Evolutionary conservation across 768 basidiomycete species (phyloP).

Genomic region (Mycena galericulata): DNA sequence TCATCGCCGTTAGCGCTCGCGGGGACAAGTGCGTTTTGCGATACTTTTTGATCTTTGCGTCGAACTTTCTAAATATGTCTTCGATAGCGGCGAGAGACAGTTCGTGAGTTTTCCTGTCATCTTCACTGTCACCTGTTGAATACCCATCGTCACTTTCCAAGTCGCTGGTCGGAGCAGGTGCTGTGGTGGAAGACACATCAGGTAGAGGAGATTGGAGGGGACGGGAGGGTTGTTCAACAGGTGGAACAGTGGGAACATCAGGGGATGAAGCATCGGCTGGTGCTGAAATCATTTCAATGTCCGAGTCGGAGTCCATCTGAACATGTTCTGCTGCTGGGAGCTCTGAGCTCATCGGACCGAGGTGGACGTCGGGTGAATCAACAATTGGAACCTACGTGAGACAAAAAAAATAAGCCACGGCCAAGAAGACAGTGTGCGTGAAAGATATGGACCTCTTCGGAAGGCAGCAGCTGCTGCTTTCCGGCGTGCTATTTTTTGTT

Average conservation of each 20-base stretch:
- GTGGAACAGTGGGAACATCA: neutral
- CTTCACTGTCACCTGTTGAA: conserved; percentile 9
- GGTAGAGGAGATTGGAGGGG: neutral
- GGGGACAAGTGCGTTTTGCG: conserved; percentile 9
- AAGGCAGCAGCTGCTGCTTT: neutral
- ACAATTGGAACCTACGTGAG: neutral
- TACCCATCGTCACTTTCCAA: conserved; percentile 1
- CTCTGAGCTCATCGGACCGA: neutral
- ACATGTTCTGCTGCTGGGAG: conserved; percentile 1
- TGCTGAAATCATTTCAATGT: conserved; percentile 13
- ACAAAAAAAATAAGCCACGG: neutral
- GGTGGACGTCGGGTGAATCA: neutral
- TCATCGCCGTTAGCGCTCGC: conserved; percentile 9
- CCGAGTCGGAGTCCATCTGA: conserved; percentile 15
- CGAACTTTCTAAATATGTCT: conserved; percentile 4
- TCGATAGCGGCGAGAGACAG: conserved; percentile 17
- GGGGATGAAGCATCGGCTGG: neutral
- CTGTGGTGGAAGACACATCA: neutral
- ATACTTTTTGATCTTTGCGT: conserved; percentile 15
- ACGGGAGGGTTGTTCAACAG: neutral
- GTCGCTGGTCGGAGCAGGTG: neutral
- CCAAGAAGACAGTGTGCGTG: neutral
- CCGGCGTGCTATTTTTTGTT: neutral
- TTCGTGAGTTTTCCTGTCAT: conserved; percentile 2
- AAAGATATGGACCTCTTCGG: conserved; percentile 9